Conservation (phyloP, 75 land plant species). For the Adiantum capillusveneris region DNA sequence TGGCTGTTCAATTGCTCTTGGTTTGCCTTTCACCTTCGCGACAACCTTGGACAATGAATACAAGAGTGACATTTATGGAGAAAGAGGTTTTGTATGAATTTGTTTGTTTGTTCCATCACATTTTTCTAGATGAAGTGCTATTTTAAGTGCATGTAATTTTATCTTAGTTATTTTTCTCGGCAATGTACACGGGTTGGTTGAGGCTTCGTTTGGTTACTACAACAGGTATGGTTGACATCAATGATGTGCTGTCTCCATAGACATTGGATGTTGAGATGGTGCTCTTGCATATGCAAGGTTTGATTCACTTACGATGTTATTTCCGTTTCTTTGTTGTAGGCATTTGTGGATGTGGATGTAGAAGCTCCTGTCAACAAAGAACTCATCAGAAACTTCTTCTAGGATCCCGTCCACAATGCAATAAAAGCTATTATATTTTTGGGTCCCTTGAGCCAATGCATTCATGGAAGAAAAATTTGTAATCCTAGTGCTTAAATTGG, state of each 20-base stretch:
- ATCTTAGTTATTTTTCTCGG: slow-evolving; percentile 95
- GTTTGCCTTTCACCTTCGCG: slow-evolving; percentile 89
- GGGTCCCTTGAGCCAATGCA: too few relatives aligned
- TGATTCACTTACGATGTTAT: slow-evolving; percentile 1
- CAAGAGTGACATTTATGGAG: slow-evolving; percentile 93
- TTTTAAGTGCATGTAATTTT: too few relatives aligned
- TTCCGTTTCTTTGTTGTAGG: slow-evolving; percentile 19
- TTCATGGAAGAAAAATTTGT: too few relatives aligned
- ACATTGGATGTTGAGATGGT: too few relatives aligned
- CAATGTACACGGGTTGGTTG: slow-evolving; percentile 96
- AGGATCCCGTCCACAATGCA: slow-evolving; percentile 83
- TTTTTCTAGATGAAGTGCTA: too few relatives aligned
- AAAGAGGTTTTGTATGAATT: slow-evolving; percentile 52
- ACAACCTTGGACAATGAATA: slow-evolving; percentile 89
- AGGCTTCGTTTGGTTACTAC: slow-evolving; percentile 85
- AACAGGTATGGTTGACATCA: slow-evolving; percentile 47
- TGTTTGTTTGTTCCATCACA: neutral
- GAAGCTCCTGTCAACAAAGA: slow-evolving; percentile 63
- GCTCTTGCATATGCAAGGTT: too few relatives aligned
- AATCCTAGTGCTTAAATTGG: too few relatives aligned
- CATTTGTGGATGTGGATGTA: slow-evolving; percentile 74
- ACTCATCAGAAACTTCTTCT: slow-evolving; percentile 70
- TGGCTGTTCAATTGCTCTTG: slow-evolving; percentile 88
- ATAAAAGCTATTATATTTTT: too few relatives aligned
- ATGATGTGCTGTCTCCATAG: too few relatives aligned